Evolutionary conservation across 1,284 basidiomycete species (phyloP).

Genomic region (Inonotus hispidus): DNA sequence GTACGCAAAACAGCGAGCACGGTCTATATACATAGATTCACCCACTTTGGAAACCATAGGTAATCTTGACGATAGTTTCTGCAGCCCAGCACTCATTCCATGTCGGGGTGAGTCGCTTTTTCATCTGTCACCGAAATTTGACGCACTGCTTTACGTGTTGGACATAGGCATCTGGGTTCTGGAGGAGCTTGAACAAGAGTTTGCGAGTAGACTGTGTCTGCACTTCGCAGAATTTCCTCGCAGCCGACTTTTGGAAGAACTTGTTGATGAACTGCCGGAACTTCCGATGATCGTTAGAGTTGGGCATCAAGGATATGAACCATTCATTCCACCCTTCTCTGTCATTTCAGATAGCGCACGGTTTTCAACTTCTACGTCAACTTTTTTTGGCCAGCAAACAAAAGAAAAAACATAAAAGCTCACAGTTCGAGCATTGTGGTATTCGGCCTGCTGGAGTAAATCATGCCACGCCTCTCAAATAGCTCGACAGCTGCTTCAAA

Average conservation of each 20-base stretch:
- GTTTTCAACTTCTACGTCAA: too few species aligned
- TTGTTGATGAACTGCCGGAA: constrained; percentile 24
- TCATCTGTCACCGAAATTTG: not conserved
- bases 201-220: constrained; percentile 22
- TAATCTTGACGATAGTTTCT: constrained; percentile 10
- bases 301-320: constrained; percentile 18
- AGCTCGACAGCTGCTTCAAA: too few species aligned
- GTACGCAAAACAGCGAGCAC: not conserved
- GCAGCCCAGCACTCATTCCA: not conserved
- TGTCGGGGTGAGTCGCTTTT: not conserved
- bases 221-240: constrained; percentile 19
- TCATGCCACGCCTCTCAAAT: too few species aligned
- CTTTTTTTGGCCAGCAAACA: too few species aligned
- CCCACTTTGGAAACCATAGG: constrained; percentile 17
- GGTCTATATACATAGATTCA: not conserved
- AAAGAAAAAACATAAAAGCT: too few species aligned
- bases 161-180: constrained; percentile 22
- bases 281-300: constrained; percentile 24
- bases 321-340: constrained; percentile 13
- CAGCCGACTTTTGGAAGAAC: constrained; percentile 21
- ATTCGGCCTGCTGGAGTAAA: too few species aligned
- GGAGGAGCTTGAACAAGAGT: constrained; percentile 22
- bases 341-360: not conserved
- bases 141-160: constrained; percentile 24
- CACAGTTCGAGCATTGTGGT: too few species aligned